These are phyloP conservation scores for Eurotiales sp. DNA, from an alignment of 2,329 filamentous ascomycete genomes.

Conservation along the genomic window DNA sequence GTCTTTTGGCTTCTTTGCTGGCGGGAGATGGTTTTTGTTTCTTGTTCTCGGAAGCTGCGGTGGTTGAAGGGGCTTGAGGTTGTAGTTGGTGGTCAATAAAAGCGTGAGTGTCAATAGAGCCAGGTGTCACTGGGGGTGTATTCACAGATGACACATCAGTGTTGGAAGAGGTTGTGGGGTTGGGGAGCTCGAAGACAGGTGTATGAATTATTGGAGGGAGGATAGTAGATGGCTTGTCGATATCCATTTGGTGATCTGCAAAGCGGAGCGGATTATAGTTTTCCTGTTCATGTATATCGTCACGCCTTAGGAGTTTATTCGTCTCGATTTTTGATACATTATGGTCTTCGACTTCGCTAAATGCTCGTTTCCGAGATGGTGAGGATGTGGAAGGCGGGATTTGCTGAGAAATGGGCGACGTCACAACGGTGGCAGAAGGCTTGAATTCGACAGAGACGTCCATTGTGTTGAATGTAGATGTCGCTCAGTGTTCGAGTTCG, in stretches of 20 bases:
- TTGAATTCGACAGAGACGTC: constrained; percentile 11
- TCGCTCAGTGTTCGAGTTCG: too few relatives aligned
- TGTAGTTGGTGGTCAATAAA: neutral
- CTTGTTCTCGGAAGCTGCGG: neutral
- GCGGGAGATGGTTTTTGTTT: constrained; percentile 12
- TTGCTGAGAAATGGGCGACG: neutral
- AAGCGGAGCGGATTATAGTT: constrained; percentile 1
- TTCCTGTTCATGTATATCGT: constrained; percentile 5
- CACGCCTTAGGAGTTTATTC: neutral
- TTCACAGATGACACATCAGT: neutral
- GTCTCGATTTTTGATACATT: neutral
- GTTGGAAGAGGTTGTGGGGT: neutral
- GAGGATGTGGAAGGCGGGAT: neutral
- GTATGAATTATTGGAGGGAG: neutral
- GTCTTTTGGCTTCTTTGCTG: constrained; percentile 6
- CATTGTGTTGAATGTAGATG: constrained; percentile 8
- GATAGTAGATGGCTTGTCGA: constrained; percentile 2
- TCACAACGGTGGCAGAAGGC: neutral
- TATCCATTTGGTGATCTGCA: neutral
- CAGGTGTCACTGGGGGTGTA: neutral
- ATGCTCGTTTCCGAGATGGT: constrained; percentile 12
- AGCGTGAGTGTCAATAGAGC: neutral
- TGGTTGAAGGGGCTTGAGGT: neutral
- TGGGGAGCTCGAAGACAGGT: neutral
- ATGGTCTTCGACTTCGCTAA: constrained; percentile 12